Evolutionary conservation across 2,329 filamentous ascomycete species (phyloP).

Genomic region (Scorias spongiosa): DNA sequence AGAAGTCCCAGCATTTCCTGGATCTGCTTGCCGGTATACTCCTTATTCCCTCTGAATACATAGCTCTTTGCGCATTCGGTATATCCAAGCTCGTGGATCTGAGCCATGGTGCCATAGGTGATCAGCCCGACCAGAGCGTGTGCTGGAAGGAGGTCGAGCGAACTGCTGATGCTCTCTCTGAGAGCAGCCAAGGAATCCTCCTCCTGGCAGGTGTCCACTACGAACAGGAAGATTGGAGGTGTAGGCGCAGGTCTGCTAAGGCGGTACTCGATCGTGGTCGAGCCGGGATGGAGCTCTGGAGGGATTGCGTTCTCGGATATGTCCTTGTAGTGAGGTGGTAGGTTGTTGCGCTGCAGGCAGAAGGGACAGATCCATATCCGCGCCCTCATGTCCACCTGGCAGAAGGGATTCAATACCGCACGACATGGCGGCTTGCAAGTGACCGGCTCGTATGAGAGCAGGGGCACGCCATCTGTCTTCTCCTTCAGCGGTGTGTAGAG

Average conservation of each 20-base stretch:
- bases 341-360: slow-evolving; percentile 67
- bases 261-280: slow-evolving; percentile 82
- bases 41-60: slow-evolving; percentile 94
- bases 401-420: slow-evolving; percentile 92
- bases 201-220: slow-evolving; percentile 79
- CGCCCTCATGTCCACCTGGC: slow-evolving; percentile 72
- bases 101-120: slow-evolving; percentile 87
- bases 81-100: slow-evolving; percentile 96
- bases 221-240: slow-evolving; percentile 73
- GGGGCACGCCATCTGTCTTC: slow-evolving; percentile 63
- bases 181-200: slow-evolving; percentile 70
- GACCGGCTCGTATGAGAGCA: slow-evolving; percentile 91
- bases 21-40: slow-evolving; percentile 96
- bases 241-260: slow-evolving; percentile 70
- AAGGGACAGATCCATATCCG: slow-evolving; percentile 83
- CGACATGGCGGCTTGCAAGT: slow-evolving; percentile 93
- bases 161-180: slow-evolving; percentile 78
- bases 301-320: slow-evolving; percentile 72
- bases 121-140: slow-evolving; percentile 71
- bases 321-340: slow-evolving; percentile 79
- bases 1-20: slow-evolving; percentile 89
- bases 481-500: slow-evolving; percentile 94
- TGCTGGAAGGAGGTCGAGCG: slow-evolving; percentile 64
- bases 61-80: slow-evolving; percentile 97
- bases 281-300: slow-evolving; percentile 64